phyloP scores from a whole-genome alignment of 192 early-diverging fungal species.

The Rhizophagus prolifer region DNA sequence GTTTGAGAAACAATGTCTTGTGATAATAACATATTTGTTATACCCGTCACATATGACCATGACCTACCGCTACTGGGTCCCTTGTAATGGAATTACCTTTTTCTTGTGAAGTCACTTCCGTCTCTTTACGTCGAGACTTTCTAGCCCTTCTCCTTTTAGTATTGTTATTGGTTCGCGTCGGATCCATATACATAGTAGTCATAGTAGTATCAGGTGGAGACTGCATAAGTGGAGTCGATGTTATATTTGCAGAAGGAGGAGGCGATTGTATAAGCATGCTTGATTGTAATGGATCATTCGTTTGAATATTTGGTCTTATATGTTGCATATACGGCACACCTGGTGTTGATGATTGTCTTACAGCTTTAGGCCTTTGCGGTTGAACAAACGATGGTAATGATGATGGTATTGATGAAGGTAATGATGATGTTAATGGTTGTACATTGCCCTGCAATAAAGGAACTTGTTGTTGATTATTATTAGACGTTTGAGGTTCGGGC shows the following conservation, averaged over 20 bases:
- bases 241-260: neutral
- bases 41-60: neutral
- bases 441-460: neutral
- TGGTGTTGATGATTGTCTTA: neutral
- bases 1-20: neutral
- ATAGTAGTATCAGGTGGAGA: neutral
- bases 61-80: neutral
- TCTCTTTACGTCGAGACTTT: neutral
- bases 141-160: neutral
- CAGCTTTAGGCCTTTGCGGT: neutral
- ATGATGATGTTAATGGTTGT: neutral
- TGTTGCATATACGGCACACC: neutral
- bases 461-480: neutral
- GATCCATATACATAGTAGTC: neutral
- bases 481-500: neutral
- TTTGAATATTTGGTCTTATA: neutral
- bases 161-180: neutral
- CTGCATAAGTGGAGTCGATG: neutral
- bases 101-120: neutral
- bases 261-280: neutral
- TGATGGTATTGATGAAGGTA: too few species aligned
- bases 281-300: neutral
- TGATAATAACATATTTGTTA: neutral
- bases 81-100: neutral
- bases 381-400: too few species aligned